phyloP scores from a whole-genome alignment of 768 basidiomycete genomes.

The Serendipita vermifera region DNA sequence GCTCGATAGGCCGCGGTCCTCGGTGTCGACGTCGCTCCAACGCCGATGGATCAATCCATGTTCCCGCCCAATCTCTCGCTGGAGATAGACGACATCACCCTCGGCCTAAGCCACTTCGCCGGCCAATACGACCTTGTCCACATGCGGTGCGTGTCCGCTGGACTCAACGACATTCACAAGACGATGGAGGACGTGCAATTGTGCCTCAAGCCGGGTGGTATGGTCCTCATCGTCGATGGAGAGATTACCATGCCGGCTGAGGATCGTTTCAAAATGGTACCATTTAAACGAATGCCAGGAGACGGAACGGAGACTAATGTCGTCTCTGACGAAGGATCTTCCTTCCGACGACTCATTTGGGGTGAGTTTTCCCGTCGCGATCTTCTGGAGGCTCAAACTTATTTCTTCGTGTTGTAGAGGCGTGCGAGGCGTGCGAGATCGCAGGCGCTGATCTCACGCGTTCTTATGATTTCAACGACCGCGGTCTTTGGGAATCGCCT shows the following conservation, averaged over 20 bases:
- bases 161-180: neutral
- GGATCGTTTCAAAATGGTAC: too few species aligned
- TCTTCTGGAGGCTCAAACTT: neutral
- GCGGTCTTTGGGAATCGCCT: neutral
- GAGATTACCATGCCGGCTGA: neutral
- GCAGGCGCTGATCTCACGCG: neutral
- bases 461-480: neutral
- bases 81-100: constrained; percentile 51
- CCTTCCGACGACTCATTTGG: neutral
- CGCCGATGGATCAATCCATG: neutral
- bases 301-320: neutral
- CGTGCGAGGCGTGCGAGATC: neutral
- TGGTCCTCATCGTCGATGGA: constrained; percentile 9
- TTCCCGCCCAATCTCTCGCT: constrained; percentile 31
- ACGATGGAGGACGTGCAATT: neutral
- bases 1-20: neutral
- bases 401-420: neutral
- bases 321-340: neutral
- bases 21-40: constrained; percentile 63
- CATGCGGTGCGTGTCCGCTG: constrained; percentile 33
- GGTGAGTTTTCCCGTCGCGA: neutral
- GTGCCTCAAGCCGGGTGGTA: constrained; percentile 11
- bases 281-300: neutral
- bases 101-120: constrained; percentile 26
- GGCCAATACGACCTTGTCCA: constrained; percentile 55